These are phyloP conservation scores for Knufia fluminis DNA, from an alignment of 2,329 filamentous ascomycete genomes.

Conservation along the genomic window DNA sequence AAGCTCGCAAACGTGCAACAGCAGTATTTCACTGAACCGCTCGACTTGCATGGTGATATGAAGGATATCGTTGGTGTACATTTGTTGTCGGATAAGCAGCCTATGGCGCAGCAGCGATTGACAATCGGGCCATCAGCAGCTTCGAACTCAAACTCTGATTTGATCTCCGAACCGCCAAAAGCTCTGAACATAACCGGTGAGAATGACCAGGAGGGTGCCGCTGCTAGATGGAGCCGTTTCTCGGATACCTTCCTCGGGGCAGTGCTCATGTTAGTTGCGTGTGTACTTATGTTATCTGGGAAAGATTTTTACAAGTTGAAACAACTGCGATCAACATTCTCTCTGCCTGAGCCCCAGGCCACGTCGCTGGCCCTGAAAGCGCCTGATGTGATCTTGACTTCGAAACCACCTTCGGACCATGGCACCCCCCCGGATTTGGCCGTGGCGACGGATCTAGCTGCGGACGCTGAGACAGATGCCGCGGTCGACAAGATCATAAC, in stretches of 20 bases:
- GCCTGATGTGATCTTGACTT: too few relatives aligned
- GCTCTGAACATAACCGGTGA: slow-evolving; percentile 11
- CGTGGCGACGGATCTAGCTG: neutral
- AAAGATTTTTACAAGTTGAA: neutral
- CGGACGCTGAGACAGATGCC: neutral
- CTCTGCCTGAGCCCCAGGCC: too few relatives aligned
- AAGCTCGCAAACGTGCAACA: slow-evolving; percentile 35
- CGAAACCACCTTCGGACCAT: neutral
- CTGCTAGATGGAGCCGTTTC: neutral
- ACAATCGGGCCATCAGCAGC: slow-evolving; percentile 19
- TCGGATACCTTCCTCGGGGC: slow-evolving; percentile 1
- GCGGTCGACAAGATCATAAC: too few relatives aligned
- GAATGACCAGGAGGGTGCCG: too few relatives aligned
- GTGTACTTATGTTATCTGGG: neutral
- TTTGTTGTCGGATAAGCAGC: slow-evolving; percentile 45
- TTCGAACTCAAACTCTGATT: neutral
- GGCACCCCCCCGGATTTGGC: neutral
- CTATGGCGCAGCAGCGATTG: slow-evolving; percentile 40
- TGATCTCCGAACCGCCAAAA: slow-evolving; percentile 14
- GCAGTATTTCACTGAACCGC: neutral
- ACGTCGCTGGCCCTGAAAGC: too few relatives aligned
- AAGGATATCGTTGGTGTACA: slow-evolving; percentile 59
- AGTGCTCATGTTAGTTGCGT: neutral
- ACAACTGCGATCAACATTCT: too few relatives aligned
- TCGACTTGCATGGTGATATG: slow-evolving; percentile 18